Evolutionary conservation across 2,329 filamentous ascomycete genomes (phyloP), one percentile per base, ranked within the genome.

Genomic region (Plectosphaerella plurivora): DNA sequence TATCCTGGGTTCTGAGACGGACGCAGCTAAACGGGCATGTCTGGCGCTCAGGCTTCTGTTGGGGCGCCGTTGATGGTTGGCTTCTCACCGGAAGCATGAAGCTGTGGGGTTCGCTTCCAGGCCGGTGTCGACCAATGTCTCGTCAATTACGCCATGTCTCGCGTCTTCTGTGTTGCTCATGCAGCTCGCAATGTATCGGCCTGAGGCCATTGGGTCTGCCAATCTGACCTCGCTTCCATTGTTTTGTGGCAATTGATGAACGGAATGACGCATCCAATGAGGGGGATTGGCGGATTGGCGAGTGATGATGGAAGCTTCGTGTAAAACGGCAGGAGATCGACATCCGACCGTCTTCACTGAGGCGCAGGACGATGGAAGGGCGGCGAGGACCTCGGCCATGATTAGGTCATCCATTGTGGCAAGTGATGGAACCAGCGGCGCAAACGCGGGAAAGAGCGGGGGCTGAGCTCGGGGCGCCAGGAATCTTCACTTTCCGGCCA

Each of bases 401-500:
- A n/a, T 35, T 45, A 16, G 16, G 20, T 22, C 12, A 11, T 16
- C 35, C 3, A 24, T n/a, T 28, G 37, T 25, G 42, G 39, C 16
- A 36, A 47, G 28, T 10, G 12, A n/a, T 28, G 24, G 10, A 46
- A 25, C 35, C 37, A 16, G 18, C 28, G 28, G 8, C 28, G 28
- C 28, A 33, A 12, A 12, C 28, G 11, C 28, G 28, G 28, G 28
- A 33, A 33, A 33, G 28, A 41, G 14, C 15, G 37, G 37, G 37
- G 16, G 16, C 37, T 18, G 37, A 41, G 37, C 10, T 41, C 11
- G 37, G 14, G 16, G 37, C 10, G 37, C 28, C 28, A 33, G 28
- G 28, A 33, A 33, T 49, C 53, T 50, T 47, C 36, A 50, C 54
- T 45, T n/a, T 10, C 18, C 46, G 22, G 50, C 55, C 53, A 56